A percentile compares a stretch with the other conserved stretches of the same genome.
phyloP scores from a whole-genome alignment of 768 basidiomycete genomes.

The Bullera alba region DNA sequence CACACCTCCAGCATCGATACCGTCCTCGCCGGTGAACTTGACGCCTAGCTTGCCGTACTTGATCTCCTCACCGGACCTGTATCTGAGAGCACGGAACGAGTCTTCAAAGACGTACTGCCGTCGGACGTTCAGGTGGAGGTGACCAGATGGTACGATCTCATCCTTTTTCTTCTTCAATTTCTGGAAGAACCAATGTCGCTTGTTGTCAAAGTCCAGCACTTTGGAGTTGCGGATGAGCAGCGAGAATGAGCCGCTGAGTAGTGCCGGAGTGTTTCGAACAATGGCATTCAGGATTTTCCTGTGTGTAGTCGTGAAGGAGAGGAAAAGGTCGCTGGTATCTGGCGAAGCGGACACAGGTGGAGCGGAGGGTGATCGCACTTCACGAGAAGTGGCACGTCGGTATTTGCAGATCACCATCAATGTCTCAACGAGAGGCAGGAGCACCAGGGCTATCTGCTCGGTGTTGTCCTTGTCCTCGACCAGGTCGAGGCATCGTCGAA shows the following conservation, averaged over 20 bases:
- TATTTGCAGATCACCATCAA: slow-evolving; percentile 99
- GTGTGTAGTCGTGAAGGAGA: slow-evolving; percentile 86
- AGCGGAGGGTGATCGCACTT: slow-evolving; percentile 26
- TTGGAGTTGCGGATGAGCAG: slow-evolving; percentile 90
- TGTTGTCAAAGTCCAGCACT: slow-evolving; percentile 98
- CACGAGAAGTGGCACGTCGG: slow-evolving; percentile 48
- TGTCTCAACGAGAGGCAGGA: slow-evolving; percentile 89
- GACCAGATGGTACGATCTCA: slow-evolving; percentile 5
- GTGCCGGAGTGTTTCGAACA: slow-evolving; percentile 94
- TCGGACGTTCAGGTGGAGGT: slow-evolving; percentile 38
- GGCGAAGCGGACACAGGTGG: slow-evolving; percentile 10
- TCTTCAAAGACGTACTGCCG: slow-evolving; percentile 84
- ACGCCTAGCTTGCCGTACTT: slow-evolving; percentile 96
- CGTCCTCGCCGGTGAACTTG: slow-evolving; percentile 93
- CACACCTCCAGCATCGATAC: slow-evolving; percentile 96
- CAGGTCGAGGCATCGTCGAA: slow-evolving; percentile 79
- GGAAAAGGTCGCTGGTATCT: slow-evolving; percentile 80
- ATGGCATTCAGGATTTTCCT: slow-evolving; percentile 90
- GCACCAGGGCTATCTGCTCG: slow-evolving; percentile 82
- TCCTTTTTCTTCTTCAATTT: slow-evolving; percentile 39
- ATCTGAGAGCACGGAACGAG: slow-evolving; percentile 84
- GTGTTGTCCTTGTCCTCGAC: slow-evolving; percentile 73
- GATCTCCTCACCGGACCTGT: slow-evolving; percentile 89
- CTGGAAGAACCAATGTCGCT: slow-evolving; percentile 61
- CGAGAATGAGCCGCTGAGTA: slow-evolving; percentile 98